Percentiles rank a stretch among this genome's conserved stretches.
phyloP scores from a whole-genome alignment of 352 stramenopile genomes.

The Phytophthora idaei region DNA sequence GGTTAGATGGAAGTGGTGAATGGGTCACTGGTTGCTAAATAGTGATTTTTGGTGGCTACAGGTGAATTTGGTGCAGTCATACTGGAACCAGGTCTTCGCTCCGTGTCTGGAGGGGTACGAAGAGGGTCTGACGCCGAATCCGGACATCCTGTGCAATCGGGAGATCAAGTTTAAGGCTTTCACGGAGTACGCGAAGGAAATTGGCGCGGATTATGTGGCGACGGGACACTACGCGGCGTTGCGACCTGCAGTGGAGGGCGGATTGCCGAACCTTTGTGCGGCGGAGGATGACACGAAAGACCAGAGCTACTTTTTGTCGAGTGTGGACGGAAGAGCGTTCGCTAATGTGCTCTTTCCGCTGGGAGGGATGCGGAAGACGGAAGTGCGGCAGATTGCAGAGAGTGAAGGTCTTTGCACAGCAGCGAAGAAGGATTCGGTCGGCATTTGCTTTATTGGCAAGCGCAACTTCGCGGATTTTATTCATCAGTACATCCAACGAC shows the following conservation, averaged over 20 bases:
- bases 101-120: slow-evolving; percentile 94
- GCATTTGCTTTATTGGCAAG: slow-evolving; percentile 99
- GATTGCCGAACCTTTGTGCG: slow-evolving; percentile 73
- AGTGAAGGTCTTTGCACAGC: slow-evolving; percentile 87
- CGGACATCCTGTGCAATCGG: slow-evolving; percentile 96
- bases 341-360: slow-evolving; percentile 95
- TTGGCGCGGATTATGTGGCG: slow-evolving; percentile 91
- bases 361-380: slow-evolving; percentile 90
- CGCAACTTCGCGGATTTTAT: slow-evolving; percentile 93
- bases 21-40: neutral
- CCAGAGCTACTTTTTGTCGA: slow-evolving; percentile 97
- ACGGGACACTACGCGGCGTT: slow-evolving; percentile 97
- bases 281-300: slow-evolving; percentile 93
- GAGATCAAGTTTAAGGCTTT: slow-evolving; percentile 99
- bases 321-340: slow-evolving; percentile 74
- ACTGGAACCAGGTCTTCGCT: slow-evolving; percentile 98
- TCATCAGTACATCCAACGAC: slow-evolving; percentile 88
- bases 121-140: slow-evolving; percentile 91
- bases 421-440: slow-evolving; percentile 95
- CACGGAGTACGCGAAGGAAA: slow-evolving; percentile 87
- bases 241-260: slow-evolving; percentile 30
- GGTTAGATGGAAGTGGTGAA: slow-evolving; percentile 9
- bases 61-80: slow-evolving; percentile 94
- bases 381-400: slow-evolving; percentile 91
- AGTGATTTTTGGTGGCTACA: slow-evolving; percentile 21